phyloP scores from a whole-genome alignment of 345 rosid species.

The Atalantia buxifolia region DNA sequence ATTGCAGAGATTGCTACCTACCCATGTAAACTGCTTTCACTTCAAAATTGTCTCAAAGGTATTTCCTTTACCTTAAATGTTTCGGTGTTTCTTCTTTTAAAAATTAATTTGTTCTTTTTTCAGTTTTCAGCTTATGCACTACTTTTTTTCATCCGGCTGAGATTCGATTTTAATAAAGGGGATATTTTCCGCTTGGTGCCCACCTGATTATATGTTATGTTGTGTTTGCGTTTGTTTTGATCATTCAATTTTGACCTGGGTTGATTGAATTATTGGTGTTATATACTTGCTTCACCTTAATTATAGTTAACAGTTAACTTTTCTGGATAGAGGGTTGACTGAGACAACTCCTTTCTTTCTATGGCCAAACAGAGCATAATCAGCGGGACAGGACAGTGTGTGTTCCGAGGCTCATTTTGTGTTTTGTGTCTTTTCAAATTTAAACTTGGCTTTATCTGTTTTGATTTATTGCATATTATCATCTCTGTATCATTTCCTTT shows the following conservation, averaged over 20 bases:
- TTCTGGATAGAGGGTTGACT: not conserved
- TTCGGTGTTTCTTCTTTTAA: not conserved
- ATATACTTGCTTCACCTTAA: not conserved
- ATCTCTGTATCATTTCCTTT: not conserved
- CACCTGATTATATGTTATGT: no score
- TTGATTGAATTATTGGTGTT: not conserved
- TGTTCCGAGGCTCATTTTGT: not conserved
- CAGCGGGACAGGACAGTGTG: not conserved
- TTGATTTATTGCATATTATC: not conserved
- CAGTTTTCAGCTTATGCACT: not conserved
- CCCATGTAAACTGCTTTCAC: slow-evolving; percentile 56
- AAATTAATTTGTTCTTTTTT: not conserved
- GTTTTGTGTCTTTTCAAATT: not conserved
- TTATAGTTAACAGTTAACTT: not conserved
- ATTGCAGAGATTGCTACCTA: slow-evolving; percentile 66
- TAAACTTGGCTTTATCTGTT: not conserved
- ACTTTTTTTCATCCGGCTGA: not conserved
- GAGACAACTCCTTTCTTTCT: not conserved
- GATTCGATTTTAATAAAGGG: not conserved
- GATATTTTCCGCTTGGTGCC: not conserved
- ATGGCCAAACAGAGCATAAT: no score
- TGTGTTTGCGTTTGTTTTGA: not conserved
- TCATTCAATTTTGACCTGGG: not conserved
- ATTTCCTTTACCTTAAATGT: not conserved
- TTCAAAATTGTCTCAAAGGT: slow-evolving; percentile 78